Percentiles rank a stretch among this genome's conserved stretches.
Evolutionary conservation across 768 basidiomycete genomes (phyloP).

Genomic region (Kwoniella botswanensis): DNA sequence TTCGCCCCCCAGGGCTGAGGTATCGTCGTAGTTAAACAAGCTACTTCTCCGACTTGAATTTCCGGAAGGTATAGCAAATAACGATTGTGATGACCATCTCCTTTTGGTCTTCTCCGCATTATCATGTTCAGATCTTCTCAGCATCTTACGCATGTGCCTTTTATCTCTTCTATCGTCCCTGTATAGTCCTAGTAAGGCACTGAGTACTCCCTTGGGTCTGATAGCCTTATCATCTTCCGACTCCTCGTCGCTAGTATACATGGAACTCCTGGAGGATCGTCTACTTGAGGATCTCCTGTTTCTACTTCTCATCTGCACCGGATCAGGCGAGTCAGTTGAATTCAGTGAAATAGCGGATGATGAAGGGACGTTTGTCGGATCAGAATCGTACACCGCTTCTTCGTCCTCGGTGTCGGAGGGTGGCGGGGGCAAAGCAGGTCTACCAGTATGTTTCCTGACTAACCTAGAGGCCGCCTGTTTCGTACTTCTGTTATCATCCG

Average conservation of each 20-base stretch:
- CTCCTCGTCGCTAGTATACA: slow-evolving; percentile 7
- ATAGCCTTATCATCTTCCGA: slow-evolving; percentile 9
- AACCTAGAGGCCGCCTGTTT: slow-evolving; percentile 14
- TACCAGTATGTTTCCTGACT: slow-evolving; percentile 29
- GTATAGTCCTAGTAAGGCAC: slow-evolving; percentile 25
- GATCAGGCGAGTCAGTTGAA: slow-evolving; percentile 9
- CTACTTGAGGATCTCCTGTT: slow-evolving; percentile 17
- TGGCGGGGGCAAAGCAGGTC: slow-evolving; percentile 1
- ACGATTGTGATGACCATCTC: slow-evolving; percentile 19
- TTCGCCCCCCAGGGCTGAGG: not conserved
- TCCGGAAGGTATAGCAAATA: slow-evolving; percentile 21
- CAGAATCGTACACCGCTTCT: slow-evolving; percentile 8
- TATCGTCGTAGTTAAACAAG: slow-evolving; percentile 2
- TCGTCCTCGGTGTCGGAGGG: not conserved
- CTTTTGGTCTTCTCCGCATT: not conserved
- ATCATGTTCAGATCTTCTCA: not conserved
- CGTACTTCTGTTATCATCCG: not conserved
- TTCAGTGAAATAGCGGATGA: slow-evolving; percentile 12
- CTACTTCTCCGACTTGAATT: slow-evolving; percentile 16
- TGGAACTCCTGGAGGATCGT: slow-evolving; percentile 15
- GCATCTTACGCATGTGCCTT: slow-evolving; percentile 2
- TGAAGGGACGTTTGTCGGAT: slow-evolving; percentile 9
- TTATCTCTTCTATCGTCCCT: slow-evolving; percentile 15
- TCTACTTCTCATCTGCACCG: not conserved
- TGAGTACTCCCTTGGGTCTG: slow-evolving; percentile 21